These are phyloP conservation scores for Neonectria magnoliae DNA, from an alignment of 2,329 filamentous ascomycete species.

Conservation along the genomic window DNA sequence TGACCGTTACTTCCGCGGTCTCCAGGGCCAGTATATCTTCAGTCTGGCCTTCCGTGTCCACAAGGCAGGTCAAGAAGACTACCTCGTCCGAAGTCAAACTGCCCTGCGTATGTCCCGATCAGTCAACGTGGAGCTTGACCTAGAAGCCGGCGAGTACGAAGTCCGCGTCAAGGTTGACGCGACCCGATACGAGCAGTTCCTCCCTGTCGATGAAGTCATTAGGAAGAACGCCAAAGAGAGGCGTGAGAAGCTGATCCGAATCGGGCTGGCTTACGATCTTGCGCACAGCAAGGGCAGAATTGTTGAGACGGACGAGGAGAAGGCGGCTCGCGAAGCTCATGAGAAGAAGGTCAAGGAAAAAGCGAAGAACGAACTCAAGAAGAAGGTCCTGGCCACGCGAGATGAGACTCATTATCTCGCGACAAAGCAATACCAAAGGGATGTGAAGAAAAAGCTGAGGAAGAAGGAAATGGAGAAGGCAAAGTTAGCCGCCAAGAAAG, in stretches of 20 bases:
- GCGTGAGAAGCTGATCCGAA: slow-evolving; percentile 77
- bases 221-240: slow-evolving; percentile 68
- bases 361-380: slow-evolving; percentile 47
- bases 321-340: slow-evolving; percentile 56
- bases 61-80: slow-evolving; percentile 59
- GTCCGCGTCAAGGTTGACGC: slow-evolving; percentile 81
- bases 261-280: slow-evolving; percentile 76
- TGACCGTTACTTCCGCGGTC: slow-evolving; percentile 65
- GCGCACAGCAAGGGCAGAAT: slow-evolving; percentile 72
- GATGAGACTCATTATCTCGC: slow-evolving; percentile 50
- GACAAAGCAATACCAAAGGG: slow-evolving; percentile 50
- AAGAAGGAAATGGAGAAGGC: slow-evolving; percentile 87
- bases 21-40: slow-evolving; percentile 66
- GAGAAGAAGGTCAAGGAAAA: slow-evolving; percentile 55
- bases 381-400: slow-evolving; percentile 55
- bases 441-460: slow-evolving; percentile 50
- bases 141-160: slow-evolving; percentile 79
- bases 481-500: slow-evolving; percentile 67
- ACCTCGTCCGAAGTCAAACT: slow-evolving; percentile 64
- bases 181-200: slow-evolving; percentile 60
- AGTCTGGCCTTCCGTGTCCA: slow-evolving; percentile 65
- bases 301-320: slow-evolving; percentile 60
- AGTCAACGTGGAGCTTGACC: slow-evolving; percentile 78
- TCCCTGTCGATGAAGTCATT: slow-evolving; percentile 73
- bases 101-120: slow-evolving; percentile 74